These are phyloP conservation scores for Cucurbita pepo DNA, from an alignment of 306 rosid species.

Conservation along the genomic window DNA sequence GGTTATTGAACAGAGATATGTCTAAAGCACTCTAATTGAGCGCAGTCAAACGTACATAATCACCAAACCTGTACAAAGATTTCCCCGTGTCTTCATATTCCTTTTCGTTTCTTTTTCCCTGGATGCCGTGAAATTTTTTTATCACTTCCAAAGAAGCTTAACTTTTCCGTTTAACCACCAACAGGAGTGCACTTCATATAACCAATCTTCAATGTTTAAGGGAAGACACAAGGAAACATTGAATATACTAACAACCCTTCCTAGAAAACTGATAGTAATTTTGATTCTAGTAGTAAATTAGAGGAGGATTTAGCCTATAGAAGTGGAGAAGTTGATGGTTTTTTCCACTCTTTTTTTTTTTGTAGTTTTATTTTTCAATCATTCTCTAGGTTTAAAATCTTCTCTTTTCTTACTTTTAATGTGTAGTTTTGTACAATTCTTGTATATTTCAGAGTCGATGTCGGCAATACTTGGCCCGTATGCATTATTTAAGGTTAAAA, in stretches of 20 bases:
- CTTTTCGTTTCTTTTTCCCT: neutral
- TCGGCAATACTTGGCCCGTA: conserved; percentile 25
- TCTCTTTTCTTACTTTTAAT: neutral
- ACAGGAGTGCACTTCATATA: neutral
- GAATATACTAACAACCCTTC: neutral
- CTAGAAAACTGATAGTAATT: neutral
- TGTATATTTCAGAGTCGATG: conserved; percentile 33
- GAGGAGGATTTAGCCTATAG: neutral
- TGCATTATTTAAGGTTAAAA: conserved; percentile 21
- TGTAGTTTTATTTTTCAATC: neutral
- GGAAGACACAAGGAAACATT: neutral
- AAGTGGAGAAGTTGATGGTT: neutral
- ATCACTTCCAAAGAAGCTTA: neutral
- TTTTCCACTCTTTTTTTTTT: neutral
- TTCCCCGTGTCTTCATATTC: neutral
- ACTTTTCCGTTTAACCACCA: neutral
- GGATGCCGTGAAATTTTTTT: neutral
- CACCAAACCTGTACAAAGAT: neutral
- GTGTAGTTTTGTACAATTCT: neutral
- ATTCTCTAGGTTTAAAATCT: neutral
- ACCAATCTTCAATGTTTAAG: neutral
- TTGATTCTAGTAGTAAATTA: neutral
- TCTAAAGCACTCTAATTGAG: neutral
- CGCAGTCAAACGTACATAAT: neutral
- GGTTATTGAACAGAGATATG: neutral